Evolutionary conservation across 176 grass and related monocot genomes (phyloP), one percentile per base, ranked within the genome.

Genomic region (Chloris gayana): DNA sequence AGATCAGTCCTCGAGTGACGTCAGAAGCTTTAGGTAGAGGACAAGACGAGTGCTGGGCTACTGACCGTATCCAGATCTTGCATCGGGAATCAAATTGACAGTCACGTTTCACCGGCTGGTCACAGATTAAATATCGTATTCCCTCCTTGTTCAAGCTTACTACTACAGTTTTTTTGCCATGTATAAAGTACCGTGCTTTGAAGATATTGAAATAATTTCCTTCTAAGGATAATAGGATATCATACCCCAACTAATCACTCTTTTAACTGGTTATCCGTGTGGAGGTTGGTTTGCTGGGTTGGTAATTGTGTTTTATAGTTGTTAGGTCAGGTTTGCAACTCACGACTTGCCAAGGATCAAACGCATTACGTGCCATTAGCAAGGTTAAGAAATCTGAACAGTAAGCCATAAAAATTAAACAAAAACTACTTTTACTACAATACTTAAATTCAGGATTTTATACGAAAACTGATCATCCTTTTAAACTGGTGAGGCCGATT

Each of bases 11-110:
- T 35, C 31, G 6, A 27, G 87, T 79, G 81, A 88, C 65, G 65
- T 81, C 64, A 72, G 34, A n/a, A 58, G 6, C 12, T 54, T 54
- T n/a, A 38, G 38, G 18, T 49, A 85, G 50, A 82, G 66, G 66
- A 77, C 87, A 85, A 67, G 46, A 17, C 9, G 44, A 31, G 17
- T 41, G 50, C 5, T 57, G 21, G 49, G 46, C 46, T 49, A 44
- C 8, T 60, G 44, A 13, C 0, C 69, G 41, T 27, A 31, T 24
- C 38, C 15, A 77, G 2, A 24, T 53, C 45, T 35, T 44, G 50
- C 44, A 72, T 44, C 34, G 5, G 3, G 18, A 31, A 31, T 51
- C 31, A 56, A 56, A 79, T 27, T 66, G 34, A 33, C 34, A 56
- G 26, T 7, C 45, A 31, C 15, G 21, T 50, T 72, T 53, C 69